A percentile compares a stretch with the other conserved stretches of the same genome.
phyloP scores from a whole-genome alignment of 441 rosid genomes.

The Erodium trifolium region DNA sequence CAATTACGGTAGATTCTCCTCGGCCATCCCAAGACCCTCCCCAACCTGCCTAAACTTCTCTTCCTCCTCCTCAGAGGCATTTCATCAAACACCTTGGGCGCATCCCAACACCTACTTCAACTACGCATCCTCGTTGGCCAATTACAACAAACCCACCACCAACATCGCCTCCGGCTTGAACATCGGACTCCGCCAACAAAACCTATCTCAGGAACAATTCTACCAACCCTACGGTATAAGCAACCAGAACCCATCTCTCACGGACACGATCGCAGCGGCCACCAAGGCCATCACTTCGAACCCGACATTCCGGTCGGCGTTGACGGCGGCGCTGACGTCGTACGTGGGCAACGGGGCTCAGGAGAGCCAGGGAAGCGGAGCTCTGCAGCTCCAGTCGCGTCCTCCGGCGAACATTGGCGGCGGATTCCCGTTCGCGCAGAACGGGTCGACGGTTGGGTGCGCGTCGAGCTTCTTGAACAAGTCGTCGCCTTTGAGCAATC shows the following conservation, averaged over 20 bases:
- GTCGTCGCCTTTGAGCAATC: slow-evolving; percentile 5
- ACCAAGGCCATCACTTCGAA: slow-evolving; percentile 22
- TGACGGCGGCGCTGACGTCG: slow-evolving; percentile 25
- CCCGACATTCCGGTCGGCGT: slow-evolving; percentile 20
- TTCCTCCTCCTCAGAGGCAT: slow-evolving; percentile 13
- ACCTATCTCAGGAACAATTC: slow-evolving; percentile 8
- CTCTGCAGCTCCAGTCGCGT: background rate
- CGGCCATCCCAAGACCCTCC: slow-evolving; percentile 21
- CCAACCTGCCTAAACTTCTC: slow-evolving; percentile 30
- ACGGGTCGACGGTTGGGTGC: slow-evolving; percentile 9
- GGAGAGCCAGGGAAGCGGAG: background rate
- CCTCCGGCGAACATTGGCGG: background rate
- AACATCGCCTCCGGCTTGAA: background rate
- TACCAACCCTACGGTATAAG: slow-evolving; percentile 5
- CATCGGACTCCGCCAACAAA: slow-evolving; percentile 8
- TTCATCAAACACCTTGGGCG: slow-evolving; percentile 14
- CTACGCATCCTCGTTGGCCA: background rate
- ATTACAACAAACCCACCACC: background rate
- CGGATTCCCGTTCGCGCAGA: slow-evolving; percentile 1
- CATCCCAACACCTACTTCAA: slow-evolving; percentile 8
- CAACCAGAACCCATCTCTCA: slow-evolving; percentile 6
- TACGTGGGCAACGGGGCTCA: slow-evolving; percentile 9
- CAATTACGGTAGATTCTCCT: slow-evolving; percentile 12
- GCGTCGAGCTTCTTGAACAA: slow-evolving; percentile 17
- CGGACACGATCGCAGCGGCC: slow-evolving; percentile 20